Evolutionary conservation across 192 early-diverging fungal species (phyloP).

Genomic region (Rhizophagus prolifer): DNA sequence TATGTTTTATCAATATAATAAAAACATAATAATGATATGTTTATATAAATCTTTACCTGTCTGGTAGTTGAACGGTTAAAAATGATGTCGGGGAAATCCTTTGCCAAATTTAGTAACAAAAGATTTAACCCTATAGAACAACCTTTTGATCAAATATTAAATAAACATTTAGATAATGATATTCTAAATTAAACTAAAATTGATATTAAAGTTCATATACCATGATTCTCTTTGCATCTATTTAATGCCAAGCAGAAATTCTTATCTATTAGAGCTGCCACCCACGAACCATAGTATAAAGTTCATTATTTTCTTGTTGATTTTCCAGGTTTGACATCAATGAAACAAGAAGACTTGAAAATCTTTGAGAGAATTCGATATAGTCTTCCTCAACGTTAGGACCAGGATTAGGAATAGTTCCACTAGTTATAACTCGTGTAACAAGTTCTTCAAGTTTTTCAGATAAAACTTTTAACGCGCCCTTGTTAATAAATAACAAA

Average conservation of each 20-base stretch:
- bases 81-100: background rate
- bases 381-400: constrained; percentile 1
- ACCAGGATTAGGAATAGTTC: background rate
- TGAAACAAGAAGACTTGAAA: constrained; percentile 1
- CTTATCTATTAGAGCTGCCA: background rate
- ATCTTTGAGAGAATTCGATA: constrained; percentile 21
- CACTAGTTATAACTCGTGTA: background rate
- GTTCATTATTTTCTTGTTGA: background rate
- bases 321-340: background rate
- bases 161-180: background rate
- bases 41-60: background rate
- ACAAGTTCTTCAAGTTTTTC: background rate
- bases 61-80: background rate
- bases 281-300: background rate
- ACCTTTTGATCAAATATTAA: background rate
- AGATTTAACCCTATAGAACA: background rate
- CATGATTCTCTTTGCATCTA: constrained; percentile 12
- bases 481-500: background rate
- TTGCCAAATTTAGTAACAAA: background rate
- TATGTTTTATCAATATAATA: background rate
- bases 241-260: background rate
- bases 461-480: background rate
- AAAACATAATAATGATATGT: background rate
- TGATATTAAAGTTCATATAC: background rate
- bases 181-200: background rate